These are phyloP conservation scores for Colletotrichum shisoi DNA, from an alignment of 2,329 filamentous ascomycete genomes.

Conservation along the genomic window DNA sequence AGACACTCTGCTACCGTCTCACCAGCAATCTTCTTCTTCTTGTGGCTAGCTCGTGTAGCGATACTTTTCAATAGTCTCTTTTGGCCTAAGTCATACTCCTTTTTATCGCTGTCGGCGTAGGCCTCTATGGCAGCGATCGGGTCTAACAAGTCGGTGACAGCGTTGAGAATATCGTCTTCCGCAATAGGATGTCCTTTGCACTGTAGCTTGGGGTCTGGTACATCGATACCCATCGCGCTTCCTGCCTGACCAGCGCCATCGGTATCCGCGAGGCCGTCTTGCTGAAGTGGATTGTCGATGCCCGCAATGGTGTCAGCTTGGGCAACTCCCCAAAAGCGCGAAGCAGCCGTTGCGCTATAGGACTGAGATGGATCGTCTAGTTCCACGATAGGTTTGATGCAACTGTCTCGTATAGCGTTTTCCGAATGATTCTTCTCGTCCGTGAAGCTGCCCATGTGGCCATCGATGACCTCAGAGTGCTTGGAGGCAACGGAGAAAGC, in stretches of 20 bases:
- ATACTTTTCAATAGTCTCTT: neutral
- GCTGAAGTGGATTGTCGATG: no score
- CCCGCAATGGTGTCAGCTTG: no score
- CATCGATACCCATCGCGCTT: neutral
- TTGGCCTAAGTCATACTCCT: neutral
- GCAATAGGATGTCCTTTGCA: neutral
- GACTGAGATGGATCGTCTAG: no score
- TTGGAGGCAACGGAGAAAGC: neutral
- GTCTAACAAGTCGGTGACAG: neutral
- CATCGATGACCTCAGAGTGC: neutral
- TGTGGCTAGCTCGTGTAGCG: neutral
- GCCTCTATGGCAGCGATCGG: constrained; percentile 3
- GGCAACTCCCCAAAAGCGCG: no score
- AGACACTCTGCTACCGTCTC: neutral
- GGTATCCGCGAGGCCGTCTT: no score
- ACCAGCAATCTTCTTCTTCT: neutral
- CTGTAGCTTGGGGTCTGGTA: neutral
- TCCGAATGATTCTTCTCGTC: neutral
- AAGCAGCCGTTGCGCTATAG: no score
- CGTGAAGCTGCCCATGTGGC: neutral
- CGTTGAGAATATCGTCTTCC: neutral
- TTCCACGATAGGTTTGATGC: no score
- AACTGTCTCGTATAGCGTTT: neutral
- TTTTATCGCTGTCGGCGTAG: neutral
- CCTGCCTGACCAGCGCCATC: neutral